A percentile compares a stretch with the other conserved stretches of the same genome.
Evolutionary conservation across 139 green algal genomes (phyloP).

Genomic region (Axilococcus clingmanii): DNA sequence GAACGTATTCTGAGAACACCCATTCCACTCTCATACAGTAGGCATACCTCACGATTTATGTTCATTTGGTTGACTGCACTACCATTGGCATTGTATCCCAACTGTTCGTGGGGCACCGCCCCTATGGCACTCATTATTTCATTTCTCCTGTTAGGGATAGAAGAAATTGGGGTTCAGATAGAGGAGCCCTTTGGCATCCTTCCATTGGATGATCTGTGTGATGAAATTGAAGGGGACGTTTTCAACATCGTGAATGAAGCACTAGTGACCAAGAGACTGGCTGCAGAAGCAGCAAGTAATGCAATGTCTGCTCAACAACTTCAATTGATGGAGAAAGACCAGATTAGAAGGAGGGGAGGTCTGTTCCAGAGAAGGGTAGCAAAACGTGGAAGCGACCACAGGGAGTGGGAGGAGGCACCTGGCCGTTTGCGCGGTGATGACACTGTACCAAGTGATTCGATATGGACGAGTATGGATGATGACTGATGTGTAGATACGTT

Average conservation of each 20-base stretch:
- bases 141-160: conserved; percentile 73
- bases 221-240: conserved; percentile 21
- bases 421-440: too few relatives aligned
- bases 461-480: too few relatives aligned
- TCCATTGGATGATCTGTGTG: conserved; percentile 22
- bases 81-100: conserved; percentile 41
- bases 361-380: too few relatives aligned
- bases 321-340: too few relatives aligned
- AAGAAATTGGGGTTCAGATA: conserved; percentile 72
- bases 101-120: conserved; percentile 50
- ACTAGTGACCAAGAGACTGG: not conserved
- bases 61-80: conserved; percentile 37
- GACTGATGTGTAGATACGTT: too few relatives aligned
- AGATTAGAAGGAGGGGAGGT: too few relatives aligned
- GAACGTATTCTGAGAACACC: conserved; percentile 70
- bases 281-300: not conserved
- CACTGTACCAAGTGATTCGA: too few relatives aligned
- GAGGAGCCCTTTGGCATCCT: conserved; percentile 44
- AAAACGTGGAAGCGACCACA: too few relatives aligned
- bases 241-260: conserved; percentile 10
- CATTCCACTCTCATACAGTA: conserved; percentile 65
- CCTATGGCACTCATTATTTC: conserved; percentile 40
- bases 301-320: too few relatives aligned
- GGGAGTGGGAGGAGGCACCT: not conserved
- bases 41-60: conserved; percentile 71